Evolutionary conservation across 805 yeast genomes (phyloP), one percentile per base, ranked within the genome.

Genomic region (Nakazawaea laoshanensis): DNA sequence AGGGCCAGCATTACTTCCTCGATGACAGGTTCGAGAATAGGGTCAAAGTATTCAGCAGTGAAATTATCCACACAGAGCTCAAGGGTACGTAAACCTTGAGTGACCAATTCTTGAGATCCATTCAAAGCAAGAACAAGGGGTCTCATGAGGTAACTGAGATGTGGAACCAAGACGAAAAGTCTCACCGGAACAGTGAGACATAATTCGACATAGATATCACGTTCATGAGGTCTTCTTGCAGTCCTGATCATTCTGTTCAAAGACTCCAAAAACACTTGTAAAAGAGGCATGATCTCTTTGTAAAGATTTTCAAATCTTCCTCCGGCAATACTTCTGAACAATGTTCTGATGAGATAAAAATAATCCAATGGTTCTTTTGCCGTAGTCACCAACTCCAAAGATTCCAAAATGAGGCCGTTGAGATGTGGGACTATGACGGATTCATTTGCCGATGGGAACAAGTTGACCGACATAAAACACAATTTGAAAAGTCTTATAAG

Each of bases 181-280:
- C 98, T 66, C 1, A 92, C 98, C 0, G 99, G 99, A 5, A 92
- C 96, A 0, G 96, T 88, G 39, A 92, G 65, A 49, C 98, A 92
- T 30, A 92, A 63, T 50, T 92, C 98, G 30, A 92, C 97, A 48
- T 88, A 92, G 3, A 92, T 74, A 50, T 92, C 97, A 34, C 95
- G 70, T 49, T 92, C 97, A 43, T 83, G 89, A 0, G 95, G 86
- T 26, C 87, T 65, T 34, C 94, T 67, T 3, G 97, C 87, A 16
- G 86, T 81, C 17, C 77, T 67, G 25, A 92, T 76, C 63, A 88
- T 68, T 44, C 84, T 72, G 52, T 89, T 89, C 42, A 92, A 65
- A 2, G 94, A 79, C 42, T 87, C 96, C 26, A 92, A 61, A 26
- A 92, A 60, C 1, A 83, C 86, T 36, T 94, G 97, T 27, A 92